Base-by-base conservation (phyloP, 805 yeast species). In the Saccharomycopsis schoenii region DNA sequence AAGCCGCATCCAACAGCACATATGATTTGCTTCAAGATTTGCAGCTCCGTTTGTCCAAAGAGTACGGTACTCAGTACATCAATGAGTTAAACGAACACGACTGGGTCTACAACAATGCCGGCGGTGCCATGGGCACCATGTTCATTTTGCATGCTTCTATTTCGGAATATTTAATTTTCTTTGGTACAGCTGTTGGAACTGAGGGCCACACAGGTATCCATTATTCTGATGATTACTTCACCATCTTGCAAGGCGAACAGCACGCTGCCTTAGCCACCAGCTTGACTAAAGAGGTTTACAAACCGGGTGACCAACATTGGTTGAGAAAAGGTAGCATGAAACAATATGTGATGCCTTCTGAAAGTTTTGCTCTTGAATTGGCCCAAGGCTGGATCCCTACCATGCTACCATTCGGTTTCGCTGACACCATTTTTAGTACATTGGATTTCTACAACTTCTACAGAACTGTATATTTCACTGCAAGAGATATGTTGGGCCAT, bases 351-450 rank as follows among this genome's bases (percentile, higher is more conserved):
- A 89, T 94, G 96, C 86, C 89, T 1, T 72, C 81, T 37, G 96
- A 87, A 42, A 79, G 88, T 0, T 94, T 85, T 74, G 97, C 99
- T 11, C 76, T 94, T 66, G 99, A 94, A 72, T 80, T 93, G 69
- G 99, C 99, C 8, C 98, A 93, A 76, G 99, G 99, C 63, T 94
- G 97, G 96, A 89, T 94, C 66, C 98, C 99, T 41, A 86, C 93
- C 52, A 94, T 94, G 99, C 79, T 94, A 63, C 98, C 98, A 21
- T 94, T 94, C 72, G 99, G 99, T 0, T 84, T 93, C 74, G 76
- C 89, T 57, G 96, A 90, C 70, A 82, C 87, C 4, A 69, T 87
- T 62, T 80, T 86, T 59, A 86, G 96, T 51, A 94, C 98, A 15
- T 73, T 92, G 67, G 99, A 94, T 72, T 71, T 85, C 62, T 72